Base-by-base conservation (phyloP, 78 protist species). In the Planoprotostelium fungivorum region DNA sequence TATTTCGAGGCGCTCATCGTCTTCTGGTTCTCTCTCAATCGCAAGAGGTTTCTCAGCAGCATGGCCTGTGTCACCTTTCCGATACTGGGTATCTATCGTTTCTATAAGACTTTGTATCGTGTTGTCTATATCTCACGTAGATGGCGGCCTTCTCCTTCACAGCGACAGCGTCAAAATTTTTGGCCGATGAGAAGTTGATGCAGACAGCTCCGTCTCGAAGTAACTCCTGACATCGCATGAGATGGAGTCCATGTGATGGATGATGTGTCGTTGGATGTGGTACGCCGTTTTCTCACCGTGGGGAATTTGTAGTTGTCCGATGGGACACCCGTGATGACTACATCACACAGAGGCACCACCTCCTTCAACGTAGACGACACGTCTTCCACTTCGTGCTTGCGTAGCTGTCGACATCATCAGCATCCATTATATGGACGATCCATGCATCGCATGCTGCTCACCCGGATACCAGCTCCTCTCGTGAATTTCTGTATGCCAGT, bases 61-160 rank as follows among this genome's bases (percentile, higher is more conserved):
- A 96, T 96, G 0, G 96, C 92, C 10, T 94, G 93, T 29, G 97
- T 96, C 10, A 96, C 96, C 84, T 93, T 94, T n/a, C 97, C 97
- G 29, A 94, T 92, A 25, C 91, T 51, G 35, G 96, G 96, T 1
- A 94, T 90, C 92, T 85, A 91, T 35, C 36, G 63, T 38, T 85
- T n/a, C n/a, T n/a, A n/a, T n/a, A n/a, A n/a, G n/a, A n/a, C n/a
- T n/a, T n/a, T n/a, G n/a, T n/a, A n/a, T n/a, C n/a, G n/a, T n/a
- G n/a, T n/a, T n/a, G n/a, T n/a, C n/a, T n/a, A n/a, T n/a, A n/a
- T n/a, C 5, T 51, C 16, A 51, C 73, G 16, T 51, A 51, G 5
- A 51, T 51, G 5, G 86, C 34, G n/a, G 29, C 88, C 63, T 31
- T 84, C 83, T 89, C 37, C 86, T 85, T 63, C 37, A 25, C 88